A percentile compares a stretch with the other conserved stretches of the same genome.
These are phyloP conservation scores for Sclerotinia nivalis DNA, from an alignment of 2,329 filamentous ascomycete species.

Conservation along the genomic window DNA sequence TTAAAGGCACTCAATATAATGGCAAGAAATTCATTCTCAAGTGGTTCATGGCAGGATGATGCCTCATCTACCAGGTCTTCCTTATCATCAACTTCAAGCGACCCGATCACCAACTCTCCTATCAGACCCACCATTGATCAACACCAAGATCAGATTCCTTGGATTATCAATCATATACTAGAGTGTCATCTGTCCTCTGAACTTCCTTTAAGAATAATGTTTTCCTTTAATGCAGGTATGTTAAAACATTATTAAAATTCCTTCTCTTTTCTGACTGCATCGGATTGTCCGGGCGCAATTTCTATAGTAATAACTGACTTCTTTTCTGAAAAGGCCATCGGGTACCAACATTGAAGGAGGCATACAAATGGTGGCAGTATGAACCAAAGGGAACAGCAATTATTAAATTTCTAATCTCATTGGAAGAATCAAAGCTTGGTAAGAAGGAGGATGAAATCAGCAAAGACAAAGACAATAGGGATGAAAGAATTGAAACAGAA, in stretches of 20 bases:
- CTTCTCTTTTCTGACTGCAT: background rate
- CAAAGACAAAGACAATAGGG: background rate
- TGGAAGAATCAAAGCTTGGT: conserved; percentile 25
- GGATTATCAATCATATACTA: conserved; percentile 36
- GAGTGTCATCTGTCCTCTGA: conserved; percentile 28
- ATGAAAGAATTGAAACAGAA: conserved; percentile 4
- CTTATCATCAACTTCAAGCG: conserved; percentile 14
- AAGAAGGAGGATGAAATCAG: conserved; percentile 11
- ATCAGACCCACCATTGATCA: conserved; percentile 23
- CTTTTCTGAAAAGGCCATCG: conserved; percentile 28
- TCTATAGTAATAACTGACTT: background rate
- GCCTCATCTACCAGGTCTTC: conserved; percentile 9
- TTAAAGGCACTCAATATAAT: background rate
- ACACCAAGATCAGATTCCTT: conserved; percentile 26
- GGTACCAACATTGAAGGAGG: conserved; percentile 33
- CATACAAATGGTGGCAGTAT: conserved; percentile 35
- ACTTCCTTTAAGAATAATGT: conserved; percentile 37
- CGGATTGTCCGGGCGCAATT: background rate
- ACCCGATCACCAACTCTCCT: conserved; percentile 6
- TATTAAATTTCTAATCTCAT: conserved; percentile 31
- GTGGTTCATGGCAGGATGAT: conserved; percentile 6
- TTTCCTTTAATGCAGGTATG: conserved; percentile 38
- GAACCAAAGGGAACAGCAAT: conserved; percentile 32
- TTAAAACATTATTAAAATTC: background rate
- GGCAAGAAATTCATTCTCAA: conserved; percentile 6